phyloP scores from a whole-genome alignment of 1,284 basidiomycete species.

The Cutaneotrichosporon sp. region DNA sequence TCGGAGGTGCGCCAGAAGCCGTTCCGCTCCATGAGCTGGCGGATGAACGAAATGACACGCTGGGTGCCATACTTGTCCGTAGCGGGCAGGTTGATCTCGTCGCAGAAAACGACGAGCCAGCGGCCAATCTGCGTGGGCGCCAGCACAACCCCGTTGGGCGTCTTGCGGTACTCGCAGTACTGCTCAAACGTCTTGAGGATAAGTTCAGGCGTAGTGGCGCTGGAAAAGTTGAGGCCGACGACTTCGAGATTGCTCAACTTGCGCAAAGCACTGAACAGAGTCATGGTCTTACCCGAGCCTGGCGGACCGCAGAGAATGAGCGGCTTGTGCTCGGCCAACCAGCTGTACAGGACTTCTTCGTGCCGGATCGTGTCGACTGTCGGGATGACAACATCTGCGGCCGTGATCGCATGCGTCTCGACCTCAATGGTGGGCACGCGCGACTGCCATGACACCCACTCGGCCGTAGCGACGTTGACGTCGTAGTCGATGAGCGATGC shows the following conservation, averaged over 20 bases:
- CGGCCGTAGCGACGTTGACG: constrained; percentile 76
- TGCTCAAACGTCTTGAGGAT: constrained; percentile 99
- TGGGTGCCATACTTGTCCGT: constrained; percentile 98
- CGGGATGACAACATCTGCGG: constrained; percentile 93
- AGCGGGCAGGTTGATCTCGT: constrained; percentile 98
- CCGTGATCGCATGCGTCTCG: constrained; percentile 90
- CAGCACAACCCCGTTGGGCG: constrained; percentile 91
- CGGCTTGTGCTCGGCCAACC: constrained; percentile 98
- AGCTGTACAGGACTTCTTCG: constrained; percentile 96
- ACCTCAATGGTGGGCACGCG: constrained; percentile 93
- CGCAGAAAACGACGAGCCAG: constrained; percentile 98
- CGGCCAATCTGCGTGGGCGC: constrained; percentile 91
- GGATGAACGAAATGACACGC: constrained; percentile 94
- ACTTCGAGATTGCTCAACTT: constrained; percentile 99
- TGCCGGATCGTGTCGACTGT: constrained; percentile 98
- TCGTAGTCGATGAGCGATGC: constrained; percentile 92
- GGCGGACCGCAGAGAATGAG: constrained; percentile 98
- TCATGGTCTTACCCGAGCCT: constrained; percentile 99
- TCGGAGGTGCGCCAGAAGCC: constrained; percentile 95
- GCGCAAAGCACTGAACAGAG: constrained; percentile 94
- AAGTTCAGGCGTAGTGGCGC: constrained; percentile 94
- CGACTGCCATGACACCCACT: constrained; percentile 89
- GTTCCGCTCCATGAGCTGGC: constrained; percentile 90
- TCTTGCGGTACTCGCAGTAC: constrained; percentile 98
- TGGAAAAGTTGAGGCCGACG: constrained; percentile 98